A percentile compares a stretch with the other conserved stretches of the same genome.
Conservation (phyloP, 2,329 filamentous ascomycete genomes). For the Aspergillus sp. region DNA sequence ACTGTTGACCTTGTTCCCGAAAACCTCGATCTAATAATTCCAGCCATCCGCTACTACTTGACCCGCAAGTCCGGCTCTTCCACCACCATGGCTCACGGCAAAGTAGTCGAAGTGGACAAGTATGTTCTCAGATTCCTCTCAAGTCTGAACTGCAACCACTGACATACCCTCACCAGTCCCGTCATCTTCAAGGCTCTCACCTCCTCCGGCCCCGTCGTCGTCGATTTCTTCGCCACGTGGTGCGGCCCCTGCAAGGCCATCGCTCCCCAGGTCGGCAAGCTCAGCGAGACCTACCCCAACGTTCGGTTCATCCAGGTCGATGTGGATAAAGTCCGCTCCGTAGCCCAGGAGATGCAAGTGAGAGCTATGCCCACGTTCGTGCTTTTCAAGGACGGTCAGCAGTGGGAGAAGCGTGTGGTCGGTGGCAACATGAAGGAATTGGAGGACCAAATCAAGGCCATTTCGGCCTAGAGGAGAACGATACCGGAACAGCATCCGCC, state of each 20-base stretch:
- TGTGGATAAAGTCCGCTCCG: conserved; percentile 52
- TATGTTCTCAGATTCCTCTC: conserved; percentile 12
- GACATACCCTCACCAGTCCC: conserved; percentile 38
- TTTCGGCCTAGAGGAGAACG: conserved; percentile 3
- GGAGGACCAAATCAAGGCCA: conserved; percentile 26
- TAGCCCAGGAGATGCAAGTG: conserved; percentile 51
- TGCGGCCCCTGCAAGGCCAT: conserved; percentile 59
- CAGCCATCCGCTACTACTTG: conserved; percentile 16
- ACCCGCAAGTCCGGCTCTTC: conserved; percentile 12
- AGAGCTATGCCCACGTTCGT: conserved; percentile 47
- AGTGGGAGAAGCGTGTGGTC: conserved; percentile 26
- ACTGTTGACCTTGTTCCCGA: background rate
- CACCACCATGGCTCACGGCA: conserved; percentile 33
- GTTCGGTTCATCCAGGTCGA: conserved; percentile 57
- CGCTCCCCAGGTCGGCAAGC: conserved; percentile 50
- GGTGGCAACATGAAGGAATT: conserved; percentile 28
- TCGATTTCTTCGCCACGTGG: conserved; percentile 57
- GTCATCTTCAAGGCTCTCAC: conserved; percentile 58
- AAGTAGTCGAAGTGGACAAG: conserved; percentile 38
- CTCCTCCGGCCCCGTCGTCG: conserved; percentile 51
- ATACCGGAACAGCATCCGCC: background rate
- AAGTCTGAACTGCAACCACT: background rate
- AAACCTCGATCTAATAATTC: background rate
- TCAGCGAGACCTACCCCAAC: conserved; percentile 51
- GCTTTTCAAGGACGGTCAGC: conserved; percentile 40